Evolutionary conservation across 169 alveolate species (phyloP).

Genomic region (Cryptosporidium tyzzeri): DNA sequence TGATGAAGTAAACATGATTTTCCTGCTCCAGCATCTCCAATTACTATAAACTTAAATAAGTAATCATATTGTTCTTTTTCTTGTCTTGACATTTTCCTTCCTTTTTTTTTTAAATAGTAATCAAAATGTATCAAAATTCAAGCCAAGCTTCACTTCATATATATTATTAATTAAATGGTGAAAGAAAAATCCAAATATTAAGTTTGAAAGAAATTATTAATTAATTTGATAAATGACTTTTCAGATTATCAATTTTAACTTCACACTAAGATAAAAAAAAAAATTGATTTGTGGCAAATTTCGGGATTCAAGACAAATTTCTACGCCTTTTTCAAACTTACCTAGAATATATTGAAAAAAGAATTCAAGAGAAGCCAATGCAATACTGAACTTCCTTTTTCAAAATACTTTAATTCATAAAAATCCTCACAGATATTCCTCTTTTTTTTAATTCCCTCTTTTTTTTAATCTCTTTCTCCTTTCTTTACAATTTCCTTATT

Average conservation of each 20-base stretch:
- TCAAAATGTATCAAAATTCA: not conserved
- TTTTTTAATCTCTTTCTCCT: not conserved
- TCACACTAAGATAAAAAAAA: not conserved
- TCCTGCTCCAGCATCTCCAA: constrained; percentile 82
- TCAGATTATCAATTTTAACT: not conserved
- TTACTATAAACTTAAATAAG: constrained; percentile 82
- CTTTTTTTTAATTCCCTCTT: not conserved
- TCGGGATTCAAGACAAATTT: not conserved
- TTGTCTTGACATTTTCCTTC: constrained; percentile 69
- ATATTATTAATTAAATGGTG: too few species aligned
- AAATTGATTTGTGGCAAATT: too few species aligned
- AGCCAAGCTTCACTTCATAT: not conserved
- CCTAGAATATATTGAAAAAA: not conserved
- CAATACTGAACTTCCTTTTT: too few species aligned
- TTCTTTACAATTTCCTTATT: not conserved
- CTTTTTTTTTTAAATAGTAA: not conserved
- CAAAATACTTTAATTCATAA: not conserved
- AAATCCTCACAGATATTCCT: constrained; percentile 2
- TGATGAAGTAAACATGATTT: constrained; percentile 83
- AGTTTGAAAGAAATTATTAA: too few species aligned
- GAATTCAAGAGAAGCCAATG: not conserved
- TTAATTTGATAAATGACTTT: not conserved
- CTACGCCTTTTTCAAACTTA: not conserved
- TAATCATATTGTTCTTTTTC: constrained; percentile 79
- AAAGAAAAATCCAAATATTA: not conserved